Evolutionary conservation across 495 filamentous ascomycete species (phyloP).

Genomic region (Penicillium antarcticum): DNA sequence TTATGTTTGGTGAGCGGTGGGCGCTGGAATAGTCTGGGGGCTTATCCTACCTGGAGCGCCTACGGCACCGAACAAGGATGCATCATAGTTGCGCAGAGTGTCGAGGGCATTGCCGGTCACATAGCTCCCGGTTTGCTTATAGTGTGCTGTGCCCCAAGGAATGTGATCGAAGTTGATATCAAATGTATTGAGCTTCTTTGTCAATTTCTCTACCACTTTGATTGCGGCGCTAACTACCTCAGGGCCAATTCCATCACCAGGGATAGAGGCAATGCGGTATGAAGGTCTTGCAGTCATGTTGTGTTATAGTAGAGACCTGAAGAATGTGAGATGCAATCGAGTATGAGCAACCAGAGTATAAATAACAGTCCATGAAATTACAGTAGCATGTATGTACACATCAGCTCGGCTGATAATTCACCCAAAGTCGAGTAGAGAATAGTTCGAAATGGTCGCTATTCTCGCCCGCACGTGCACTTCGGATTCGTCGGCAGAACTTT

Average conservation of each 20-base stretch:
- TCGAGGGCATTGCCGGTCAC: constrained; percentile 38
- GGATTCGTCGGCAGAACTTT: constrained; percentile 23
- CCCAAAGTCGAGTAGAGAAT: background rate
- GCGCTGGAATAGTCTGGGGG: background rate
- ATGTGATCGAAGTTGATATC: constrained; percentile 36
- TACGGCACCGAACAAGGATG: constrained; percentile 46
- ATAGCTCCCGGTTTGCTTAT: constrained; percentile 40
- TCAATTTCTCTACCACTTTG: constrained; percentile 31
- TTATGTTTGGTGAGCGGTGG: background rate
- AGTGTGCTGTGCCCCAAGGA: constrained; percentile 38
- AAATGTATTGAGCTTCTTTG: constrained; percentile 30
- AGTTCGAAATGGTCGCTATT: background rate
- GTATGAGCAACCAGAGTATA: background rate
- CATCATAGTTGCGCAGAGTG: constrained; percentile 37
- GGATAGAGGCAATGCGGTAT: constrained; percentile 40
- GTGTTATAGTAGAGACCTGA: background rate
- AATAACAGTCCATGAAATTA: background rate
- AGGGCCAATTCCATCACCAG: constrained; percentile 41
- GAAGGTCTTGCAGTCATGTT: constrained; percentile 8
- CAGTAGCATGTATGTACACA: background rate
- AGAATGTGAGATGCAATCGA: background rate
- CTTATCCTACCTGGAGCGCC: constrained; percentile 32
- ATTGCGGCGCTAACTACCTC: constrained; percentile 39
- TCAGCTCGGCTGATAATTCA: constrained; percentile 6
- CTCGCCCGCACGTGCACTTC: background rate